Base-by-base conservation (phyloP, 2,329 filamentous ascomycete genomes). In the Pleomassaria siparia region DNA sequence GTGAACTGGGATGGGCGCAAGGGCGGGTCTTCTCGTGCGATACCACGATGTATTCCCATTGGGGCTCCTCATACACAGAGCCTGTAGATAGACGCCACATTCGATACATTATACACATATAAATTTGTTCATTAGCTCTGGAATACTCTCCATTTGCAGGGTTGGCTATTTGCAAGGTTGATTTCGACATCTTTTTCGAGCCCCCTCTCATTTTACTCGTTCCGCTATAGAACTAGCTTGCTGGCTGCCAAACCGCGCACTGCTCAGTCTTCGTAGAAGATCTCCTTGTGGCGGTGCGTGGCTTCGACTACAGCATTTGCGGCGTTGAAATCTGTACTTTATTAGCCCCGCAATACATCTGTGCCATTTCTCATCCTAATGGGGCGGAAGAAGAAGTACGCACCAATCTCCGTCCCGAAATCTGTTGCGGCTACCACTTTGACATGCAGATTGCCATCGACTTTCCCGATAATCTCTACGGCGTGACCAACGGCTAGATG, bases 291-390 rank as follows among this genome's bases (percentile, higher is more conserved):
- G 41, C 85, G 81, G 72, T 96, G 91, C 26, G 90, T 94, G 28
- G 84, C 86, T 48, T 96, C 88, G 13, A 96, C 91, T 2, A 96
- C 87, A 0, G 86, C 83, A 47, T 89, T 84, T 50, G 85, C 87
- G 26, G 89, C 80, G 44, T 78, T 79, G 71, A 88, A 89, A 73
- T 96, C 91, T 92, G 6, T 20, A 22, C 18, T 33, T 45, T 39
- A 48, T 32, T 32, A 26, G 25, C 7, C 12, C 25, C n/a, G n/a
- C n/a, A n/a, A n/a, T 16, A 10, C 18, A 16, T 15, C 10, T 11
- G 32, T 39, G 21, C 15, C 16, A 40, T 18, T 8, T 26, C 25
- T 7, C 25, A 12, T 26, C 25, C 25, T 7, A 7, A 26, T 26
- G 12, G 30, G 47, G 16, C 6, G 22, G 30, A 35, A 30, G 30